Conservation (phyloP, 768 basidiomycete species). For the Exidia glandulosa region DNA sequence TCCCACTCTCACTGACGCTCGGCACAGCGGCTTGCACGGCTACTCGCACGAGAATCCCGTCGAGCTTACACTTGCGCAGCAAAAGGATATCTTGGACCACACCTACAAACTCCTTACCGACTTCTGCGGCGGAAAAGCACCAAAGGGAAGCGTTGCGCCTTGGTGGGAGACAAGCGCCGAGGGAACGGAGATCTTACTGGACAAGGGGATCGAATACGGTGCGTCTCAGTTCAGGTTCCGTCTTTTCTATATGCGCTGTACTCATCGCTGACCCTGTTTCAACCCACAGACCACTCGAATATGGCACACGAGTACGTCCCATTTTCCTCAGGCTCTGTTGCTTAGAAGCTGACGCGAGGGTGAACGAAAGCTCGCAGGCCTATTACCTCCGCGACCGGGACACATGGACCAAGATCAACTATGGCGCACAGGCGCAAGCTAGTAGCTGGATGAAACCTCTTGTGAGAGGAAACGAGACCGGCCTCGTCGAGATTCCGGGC, state of each 20-base stretch:
- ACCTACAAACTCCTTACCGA: conserved; percentile 53
- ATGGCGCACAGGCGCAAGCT: conserved; percentile 36
- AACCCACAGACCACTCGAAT: conserved; percentile 55
- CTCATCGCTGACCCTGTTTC: neutral
- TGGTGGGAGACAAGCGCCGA: conserved; percentile 75
- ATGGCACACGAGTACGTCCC: conserved; percentile 38
- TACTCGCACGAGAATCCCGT: conserved; percentile 68
- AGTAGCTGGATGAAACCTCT: conserved; percentile 67
- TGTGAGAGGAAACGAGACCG: conserved; percentile 48
- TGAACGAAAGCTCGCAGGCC: conserved; percentile 37
- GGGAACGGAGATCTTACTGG: conserved; percentile 49
- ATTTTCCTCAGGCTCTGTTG: neutral
- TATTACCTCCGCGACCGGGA: conserved; percentile 62
- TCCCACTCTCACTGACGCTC: neutral
- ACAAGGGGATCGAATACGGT: conserved; percentile 70
- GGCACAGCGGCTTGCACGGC: conserved; percentile 47
- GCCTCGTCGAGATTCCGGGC: conserved; percentile 51
- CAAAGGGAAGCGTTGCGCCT: conserved; percentile 57
- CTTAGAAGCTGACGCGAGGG: conserved; percentile 9
- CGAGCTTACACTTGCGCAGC: conserved; percentile 50
- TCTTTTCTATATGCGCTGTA: neutral
- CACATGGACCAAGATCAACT: conserved; percentile 64
- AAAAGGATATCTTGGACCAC: conserved; percentile 58
- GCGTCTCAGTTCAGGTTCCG: conserved; percentile 4
- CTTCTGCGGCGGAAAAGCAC: conserved; percentile 49